Conservation (phyloP, 129 eudicot genomes). For the Escallonia herrerae region DNA sequence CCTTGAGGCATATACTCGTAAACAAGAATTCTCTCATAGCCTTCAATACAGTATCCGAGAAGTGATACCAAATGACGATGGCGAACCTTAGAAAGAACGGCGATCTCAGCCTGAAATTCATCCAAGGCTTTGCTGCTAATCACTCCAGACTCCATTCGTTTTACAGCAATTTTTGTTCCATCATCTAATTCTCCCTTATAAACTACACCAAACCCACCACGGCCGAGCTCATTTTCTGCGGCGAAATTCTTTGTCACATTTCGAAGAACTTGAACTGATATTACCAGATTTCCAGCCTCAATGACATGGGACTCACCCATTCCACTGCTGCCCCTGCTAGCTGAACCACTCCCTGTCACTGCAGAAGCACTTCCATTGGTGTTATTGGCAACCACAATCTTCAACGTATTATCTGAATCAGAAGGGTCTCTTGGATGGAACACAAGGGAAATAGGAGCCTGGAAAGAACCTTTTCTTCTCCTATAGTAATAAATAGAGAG, state of each 20-base stretch:
- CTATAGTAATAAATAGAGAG: conserved; percentile 30
- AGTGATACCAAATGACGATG: conserved; percentile 88
- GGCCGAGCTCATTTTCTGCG: conserved; percentile 60
- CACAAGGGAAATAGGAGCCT: conserved; percentile 46
- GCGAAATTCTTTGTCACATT: conserved; percentile 83
- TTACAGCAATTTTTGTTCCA: conserved; percentile 90
- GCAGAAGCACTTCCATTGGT: conserved; percentile 20
- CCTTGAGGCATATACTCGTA: conserved; percentile 99
- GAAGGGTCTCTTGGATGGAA: conserved; percentile 68
- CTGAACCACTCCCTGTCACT: conserved; percentile 38
- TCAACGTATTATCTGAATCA: conserved; percentile 42
- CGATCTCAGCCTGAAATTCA: conserved; percentile 86
- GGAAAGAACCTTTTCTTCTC: conserved; percentile 16
- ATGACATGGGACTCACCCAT: conserved; percentile 55
- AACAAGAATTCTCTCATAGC: conserved; percentile 75
- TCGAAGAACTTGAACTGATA: conserved; percentile 70
- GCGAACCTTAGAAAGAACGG: conserved; percentile 86
- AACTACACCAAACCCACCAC: conserved; percentile 96
- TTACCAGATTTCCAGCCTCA: conserved; percentile 76
- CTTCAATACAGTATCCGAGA: conserved; percentile 83
- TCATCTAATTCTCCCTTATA: conserved; percentile 87
- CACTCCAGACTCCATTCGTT: conserved; percentile 86
- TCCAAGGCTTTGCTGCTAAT: conserved; percentile 80
- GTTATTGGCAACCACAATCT: conserved; percentile 53
- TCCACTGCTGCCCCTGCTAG: conserved; percentile 45